These are phyloP conservation scores for Amauroascus niger DNA, from an alignment of 2,329 filamentous ascomycete genomes.

Conservation along the genomic window DNA sequence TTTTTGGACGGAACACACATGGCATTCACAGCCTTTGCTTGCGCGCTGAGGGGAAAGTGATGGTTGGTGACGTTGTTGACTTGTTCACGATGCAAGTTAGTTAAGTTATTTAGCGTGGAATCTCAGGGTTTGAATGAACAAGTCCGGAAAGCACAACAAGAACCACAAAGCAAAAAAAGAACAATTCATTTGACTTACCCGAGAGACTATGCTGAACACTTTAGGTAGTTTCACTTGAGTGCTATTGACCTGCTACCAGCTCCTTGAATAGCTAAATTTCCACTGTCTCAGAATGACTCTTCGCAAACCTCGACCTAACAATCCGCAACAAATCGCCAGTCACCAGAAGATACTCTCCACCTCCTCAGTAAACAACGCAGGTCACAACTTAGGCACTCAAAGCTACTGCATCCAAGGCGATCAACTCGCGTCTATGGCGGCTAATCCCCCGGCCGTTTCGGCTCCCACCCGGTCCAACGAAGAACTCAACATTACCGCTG, in stretches of 20 bases:
- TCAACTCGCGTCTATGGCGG: conserved; percentile 9
- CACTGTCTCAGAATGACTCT: conserved; percentile 16
- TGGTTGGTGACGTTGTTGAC: no score
- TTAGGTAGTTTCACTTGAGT: not conserved
- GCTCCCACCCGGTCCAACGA: conserved; percentile 58
- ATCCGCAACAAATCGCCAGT: conserved; percentile 5
- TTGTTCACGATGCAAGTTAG: no score
- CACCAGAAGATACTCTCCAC: conserved; percentile 3
- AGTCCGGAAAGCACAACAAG: no score
- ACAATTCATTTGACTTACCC: no score
- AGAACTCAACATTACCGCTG: conserved; percentile 76
- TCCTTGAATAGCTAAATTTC: not conserved
- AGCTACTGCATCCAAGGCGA: conserved; percentile 23
- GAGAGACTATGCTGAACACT: no score
- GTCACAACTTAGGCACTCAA: conserved; percentile 58
- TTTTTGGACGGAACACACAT: not conserved
- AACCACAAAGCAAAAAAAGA: no score
- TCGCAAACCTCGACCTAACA: conserved; percentile 14
- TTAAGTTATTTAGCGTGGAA: no score
- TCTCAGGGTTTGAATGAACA: no score
- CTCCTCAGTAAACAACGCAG: conserved; percentile 23
- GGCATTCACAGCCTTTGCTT: no score
- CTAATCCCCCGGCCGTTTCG: conserved; percentile 24
- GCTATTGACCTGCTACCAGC: not conserved
- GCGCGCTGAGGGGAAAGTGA: no score